A percentile compares a stretch with the other conserved stretches of the same genome.
Evolutionary conservation across 352 stramenopile genomes (phyloP).

Genomic region (Globisporangium megalacanthum): DNA sequence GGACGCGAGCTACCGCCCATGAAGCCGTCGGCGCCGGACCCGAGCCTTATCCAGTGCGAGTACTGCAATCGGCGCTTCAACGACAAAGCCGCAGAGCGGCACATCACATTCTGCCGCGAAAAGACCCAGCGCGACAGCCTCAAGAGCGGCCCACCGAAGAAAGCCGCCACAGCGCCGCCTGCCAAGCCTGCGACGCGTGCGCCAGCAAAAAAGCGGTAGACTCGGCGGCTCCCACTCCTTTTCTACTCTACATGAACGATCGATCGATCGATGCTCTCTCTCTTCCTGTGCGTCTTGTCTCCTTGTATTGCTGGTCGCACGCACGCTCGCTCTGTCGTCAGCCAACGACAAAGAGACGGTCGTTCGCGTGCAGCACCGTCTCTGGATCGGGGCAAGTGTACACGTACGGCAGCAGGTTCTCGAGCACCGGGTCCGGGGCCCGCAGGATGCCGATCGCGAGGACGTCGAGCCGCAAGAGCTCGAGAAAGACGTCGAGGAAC

Average conservation of each 20-base stretch:
- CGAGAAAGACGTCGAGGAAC: conserved; percentile 45
- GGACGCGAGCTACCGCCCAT: conserved; percentile 53
- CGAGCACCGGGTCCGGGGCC: conserved; percentile 25
- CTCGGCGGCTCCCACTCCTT: not conserved
- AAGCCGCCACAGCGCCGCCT: conserved; percentile 15
- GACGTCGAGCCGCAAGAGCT: conserved; percentile 35
- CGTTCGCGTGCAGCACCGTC: conserved; percentile 40
- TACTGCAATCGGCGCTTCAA: conserved; percentile 91
- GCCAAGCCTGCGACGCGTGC: conserved; percentile 27
- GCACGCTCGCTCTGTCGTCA: conserved; percentile 11
- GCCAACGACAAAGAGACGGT: conserved; percentile 50
- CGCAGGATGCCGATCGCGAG: conserved; percentile 49
- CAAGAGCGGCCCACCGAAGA: conserved; percentile 32
- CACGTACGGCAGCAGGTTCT: conserved; percentile 60
- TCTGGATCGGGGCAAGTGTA: conserved; percentile 49
- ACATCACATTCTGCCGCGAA: conserved; percentile 90
- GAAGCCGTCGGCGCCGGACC: conserved; percentile 59
- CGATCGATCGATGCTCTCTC: not conserved
- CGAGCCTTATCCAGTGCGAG: conserved; percentile 87
- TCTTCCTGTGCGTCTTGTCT: not conserved
- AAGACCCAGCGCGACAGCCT: conserved; percentile 60
- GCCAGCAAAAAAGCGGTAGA: conserved; percentile 42
- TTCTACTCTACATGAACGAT: not conserved
- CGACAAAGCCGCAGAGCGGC: conserved; percentile 85
- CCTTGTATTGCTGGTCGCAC: not conserved